A percentile compares a stretch with the other conserved stretches of the same genome.
phyloP scores from a whole-genome alignment of 495 filamentous ascomycete genomes.

The Beverwykella pulmonaria region DNA sequence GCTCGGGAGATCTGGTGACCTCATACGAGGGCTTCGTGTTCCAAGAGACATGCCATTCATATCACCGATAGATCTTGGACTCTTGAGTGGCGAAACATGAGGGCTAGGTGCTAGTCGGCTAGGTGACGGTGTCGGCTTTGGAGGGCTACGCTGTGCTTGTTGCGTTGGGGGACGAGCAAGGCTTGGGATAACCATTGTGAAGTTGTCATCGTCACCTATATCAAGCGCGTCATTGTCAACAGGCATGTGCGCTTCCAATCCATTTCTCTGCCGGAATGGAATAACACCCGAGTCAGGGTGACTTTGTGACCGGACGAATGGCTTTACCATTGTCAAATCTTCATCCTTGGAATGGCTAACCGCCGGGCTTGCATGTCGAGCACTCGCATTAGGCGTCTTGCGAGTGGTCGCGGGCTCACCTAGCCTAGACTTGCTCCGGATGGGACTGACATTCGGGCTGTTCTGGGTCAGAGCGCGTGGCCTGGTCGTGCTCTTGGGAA shows the following conservation, averaged over 20 bases:
- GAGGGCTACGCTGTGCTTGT: constrained; percentile 28
- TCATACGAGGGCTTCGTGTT: constrained; percentile 32
- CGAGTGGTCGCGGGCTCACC: constrained; percentile 28
- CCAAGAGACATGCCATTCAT: constrained; percentile 11
- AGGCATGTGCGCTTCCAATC: constrained; percentile 39
- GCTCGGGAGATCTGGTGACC: constrained; percentile 32
- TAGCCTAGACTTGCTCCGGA: constrained; percentile 36
- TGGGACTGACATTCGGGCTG: constrained; percentile 39
- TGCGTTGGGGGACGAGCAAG: constrained; percentile 31
- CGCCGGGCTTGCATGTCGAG: constrained; percentile 39
- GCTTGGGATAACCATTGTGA: constrained; percentile 50
- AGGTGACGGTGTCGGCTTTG: constrained; percentile 24
- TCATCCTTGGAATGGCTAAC: constrained; percentile 42
- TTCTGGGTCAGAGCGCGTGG: constrained; percentile 31
- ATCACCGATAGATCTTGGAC: constrained; percentile 24
- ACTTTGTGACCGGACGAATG: constrained; percentile 25
- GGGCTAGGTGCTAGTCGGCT: constrained; percentile 28
- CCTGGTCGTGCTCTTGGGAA: constrained; percentile 28
- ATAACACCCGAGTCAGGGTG: constrained; percentile 26
- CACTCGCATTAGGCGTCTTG: constrained; percentile 31
- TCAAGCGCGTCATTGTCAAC: constrained; percentile 42
- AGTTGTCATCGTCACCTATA: constrained; percentile 45
- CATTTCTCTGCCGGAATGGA: constrained; percentile 36
- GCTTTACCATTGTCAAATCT: constrained; percentile 48
- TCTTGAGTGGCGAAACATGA: constrained; percentile 16